A percentile compares a stretch with the other conserved stretches of the same genome.
phyloP scores from a whole-genome alignment of 352 stramenopile species.

The Phytophthora fragariae region DNA sequence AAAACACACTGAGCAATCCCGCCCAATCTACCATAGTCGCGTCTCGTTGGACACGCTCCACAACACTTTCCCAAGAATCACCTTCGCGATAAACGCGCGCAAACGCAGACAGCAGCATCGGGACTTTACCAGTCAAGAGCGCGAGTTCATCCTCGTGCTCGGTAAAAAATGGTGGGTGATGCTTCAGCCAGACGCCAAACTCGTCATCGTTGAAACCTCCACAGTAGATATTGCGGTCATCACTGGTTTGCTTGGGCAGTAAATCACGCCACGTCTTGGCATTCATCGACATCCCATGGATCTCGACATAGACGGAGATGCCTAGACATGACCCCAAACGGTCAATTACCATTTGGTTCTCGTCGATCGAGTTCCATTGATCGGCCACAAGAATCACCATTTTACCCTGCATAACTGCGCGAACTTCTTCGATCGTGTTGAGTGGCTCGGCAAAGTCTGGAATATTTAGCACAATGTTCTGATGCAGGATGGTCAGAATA shows the following conservation, averaged over 20 bases:
- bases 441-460: background rate
- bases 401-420: background rate
- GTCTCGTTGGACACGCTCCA: background rate
- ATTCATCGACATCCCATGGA: slow-evolving; percentile 2
- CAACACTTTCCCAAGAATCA: slow-evolving; percentile 1
- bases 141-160: slow-evolving; percentile 1
- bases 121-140: background rate
- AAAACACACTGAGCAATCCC: background rate
- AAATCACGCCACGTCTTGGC: background rate
- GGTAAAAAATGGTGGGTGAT: background rate
- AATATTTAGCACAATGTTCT: background rate
- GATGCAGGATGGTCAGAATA: background rate
- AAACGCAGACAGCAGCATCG: background rate
- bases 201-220: slow-evolving; percentile 1
- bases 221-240: background rate
- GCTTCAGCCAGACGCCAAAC: background rate
- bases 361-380: slow-evolving; percentile 4
- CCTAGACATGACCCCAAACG: background rate
- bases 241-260: background rate
- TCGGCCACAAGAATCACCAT: slow-evolving; percentile 8
- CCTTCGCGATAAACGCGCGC: background rate
- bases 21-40: background rate
- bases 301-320: background rate
- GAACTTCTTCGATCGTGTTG: background rate
- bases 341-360: background rate